Evolutionary conservation across 2,329 filamentous ascomycete genomes (phyloP).

Genomic region (Herpomyces periplanetae): DNA sequence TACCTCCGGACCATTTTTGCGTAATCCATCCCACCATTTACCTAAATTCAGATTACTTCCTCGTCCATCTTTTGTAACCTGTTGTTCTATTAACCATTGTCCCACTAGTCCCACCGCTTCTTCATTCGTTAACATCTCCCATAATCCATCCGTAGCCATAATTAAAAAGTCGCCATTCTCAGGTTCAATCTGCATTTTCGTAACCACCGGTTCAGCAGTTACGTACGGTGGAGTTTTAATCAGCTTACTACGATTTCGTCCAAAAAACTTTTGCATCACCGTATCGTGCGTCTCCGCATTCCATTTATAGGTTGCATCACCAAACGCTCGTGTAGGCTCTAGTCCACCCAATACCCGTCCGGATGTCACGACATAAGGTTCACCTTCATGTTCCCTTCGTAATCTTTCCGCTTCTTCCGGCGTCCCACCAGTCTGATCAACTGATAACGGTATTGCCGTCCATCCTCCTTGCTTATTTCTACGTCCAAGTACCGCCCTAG

Average conservation of each 20-base stretch:
- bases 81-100: constrained; percentile 66
- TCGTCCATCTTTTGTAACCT: constrained; percentile 6
- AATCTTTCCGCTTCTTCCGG: constrained; percentile 46
- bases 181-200: constrained; percentile 61
- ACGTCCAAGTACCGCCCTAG: constrained; percentile 62
- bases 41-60: constrained; percentile 5
- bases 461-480: constrained; percentile 44
- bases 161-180: constrained; percentile 77
- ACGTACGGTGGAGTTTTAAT: constrained; percentile 83
- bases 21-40: constrained; percentile 16
- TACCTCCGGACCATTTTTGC: no score
- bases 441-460: constrained; percentile 54
- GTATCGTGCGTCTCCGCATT: constrained; percentile 41
- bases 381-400: constrained; percentile 49
- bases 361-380: constrained; percentile 50
- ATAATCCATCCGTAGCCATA: constrained; percentile 77
- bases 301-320: constrained; percentile 93
- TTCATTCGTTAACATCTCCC: constrained; percentile 97
- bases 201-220: constrained; percentile 74
- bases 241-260: constrained; percentile 29
- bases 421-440: constrained; percentile 73
- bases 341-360: constrained; percentile 66
- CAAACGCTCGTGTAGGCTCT: constrained; percentile 74
- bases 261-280: constrained; percentile 55
- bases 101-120: constrained; percentile 87